These are phyloP conservation scores for Pyropia haitanensis DNA, from an alignment of 23 red algal genomes.

Conservation along the genomic window DNA sequence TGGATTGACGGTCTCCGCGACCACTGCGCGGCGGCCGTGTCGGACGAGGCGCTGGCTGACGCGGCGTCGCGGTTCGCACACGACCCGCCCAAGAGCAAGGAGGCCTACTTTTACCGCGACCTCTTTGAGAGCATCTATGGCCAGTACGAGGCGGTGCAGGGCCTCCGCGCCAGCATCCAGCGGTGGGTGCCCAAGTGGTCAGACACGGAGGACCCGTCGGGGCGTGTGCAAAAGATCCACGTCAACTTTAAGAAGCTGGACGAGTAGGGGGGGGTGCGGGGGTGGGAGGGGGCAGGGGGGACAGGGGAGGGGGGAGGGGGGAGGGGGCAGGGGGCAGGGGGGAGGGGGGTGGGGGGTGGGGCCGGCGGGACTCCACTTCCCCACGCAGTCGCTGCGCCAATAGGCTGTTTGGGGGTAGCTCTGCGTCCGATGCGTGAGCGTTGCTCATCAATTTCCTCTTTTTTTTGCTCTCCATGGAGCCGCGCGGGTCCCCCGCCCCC, in stretches of 20 bases:
- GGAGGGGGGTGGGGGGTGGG: no score
- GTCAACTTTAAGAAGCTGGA: background rate
- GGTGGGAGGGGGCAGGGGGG: no score
- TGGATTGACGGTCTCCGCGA: conserved; percentile 95
- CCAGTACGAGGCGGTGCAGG: conserved; percentile 39
- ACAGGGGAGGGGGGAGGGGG: no score
- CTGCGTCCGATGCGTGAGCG: no score
- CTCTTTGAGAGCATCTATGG: conserved; percentile 90
- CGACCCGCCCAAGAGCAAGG: conserved; percentile 83
- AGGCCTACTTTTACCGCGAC: conserved; percentile 81
- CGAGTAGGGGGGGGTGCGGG: no score
- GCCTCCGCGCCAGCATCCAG: conserved; percentile 72
- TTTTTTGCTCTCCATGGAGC: no score
- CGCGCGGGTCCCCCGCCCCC: no score
- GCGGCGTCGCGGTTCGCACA: conserved; percentile 50
- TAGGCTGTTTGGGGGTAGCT: no score
- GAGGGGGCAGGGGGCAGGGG: no score
- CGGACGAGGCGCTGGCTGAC: conserved; percentile 55
- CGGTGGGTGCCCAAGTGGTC: conserved; percentile 91
- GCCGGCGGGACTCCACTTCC: no score
- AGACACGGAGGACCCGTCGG: conserved; percentile 75
- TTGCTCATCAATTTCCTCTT: no score
- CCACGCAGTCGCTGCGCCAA: no score
- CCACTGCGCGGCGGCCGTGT: conserved; percentile 49
- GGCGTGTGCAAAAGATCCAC: conserved; percentile 87